Evolutionary conservation across 305 asterid species (phyloP), one percentile per base, ranked within the genome.

Genomic region (Lippia alba): DNA sequence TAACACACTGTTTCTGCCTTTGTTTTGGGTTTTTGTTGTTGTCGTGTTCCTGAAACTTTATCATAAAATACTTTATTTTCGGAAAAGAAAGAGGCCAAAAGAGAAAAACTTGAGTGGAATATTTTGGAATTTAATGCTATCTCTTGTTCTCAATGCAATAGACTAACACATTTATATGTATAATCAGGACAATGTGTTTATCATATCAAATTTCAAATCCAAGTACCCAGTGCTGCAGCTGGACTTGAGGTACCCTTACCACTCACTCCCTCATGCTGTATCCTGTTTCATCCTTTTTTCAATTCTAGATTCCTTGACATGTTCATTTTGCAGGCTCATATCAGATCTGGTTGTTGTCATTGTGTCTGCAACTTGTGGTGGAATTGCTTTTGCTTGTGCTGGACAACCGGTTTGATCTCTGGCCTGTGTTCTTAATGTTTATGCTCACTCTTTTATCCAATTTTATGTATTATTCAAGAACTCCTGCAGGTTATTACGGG

Each of bases 301-400:
- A 32, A 20, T 56, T 64, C 67, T 72, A 32, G 61, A 57, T 71
- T 65, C 61, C 64, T 78, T 80, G 61, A 76, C 69, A 46, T 68
- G 69, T 48, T 64, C 69, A 63, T 66, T 77, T 74, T 80, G 75
- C 79, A 94, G 99, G 89, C 88, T 94, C 82, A 92, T 94, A 81
- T 94, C 97, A 20, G 98, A 95, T 76, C 89, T 95, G 70, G 99
- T 95, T 61, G 94, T 95, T 24, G 99, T 95, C 69, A 92, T 95
- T 76, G 99, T 95, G 41, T 92, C 99, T 84, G 99, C 99, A 69
- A 90, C 99, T 65, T 90, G 98, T 66, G 99, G 99, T 73, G 99
- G 99, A 73, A 92, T 95, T 79, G 97, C 97, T 53, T 95, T 95
- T 80, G 98, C 99, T 74, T 92, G 98, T 89, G 96, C 97, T 70